phyloP scores from a whole-genome alignment of 306 rosid species.

The Hylodesmum podocarpum region DNA sequence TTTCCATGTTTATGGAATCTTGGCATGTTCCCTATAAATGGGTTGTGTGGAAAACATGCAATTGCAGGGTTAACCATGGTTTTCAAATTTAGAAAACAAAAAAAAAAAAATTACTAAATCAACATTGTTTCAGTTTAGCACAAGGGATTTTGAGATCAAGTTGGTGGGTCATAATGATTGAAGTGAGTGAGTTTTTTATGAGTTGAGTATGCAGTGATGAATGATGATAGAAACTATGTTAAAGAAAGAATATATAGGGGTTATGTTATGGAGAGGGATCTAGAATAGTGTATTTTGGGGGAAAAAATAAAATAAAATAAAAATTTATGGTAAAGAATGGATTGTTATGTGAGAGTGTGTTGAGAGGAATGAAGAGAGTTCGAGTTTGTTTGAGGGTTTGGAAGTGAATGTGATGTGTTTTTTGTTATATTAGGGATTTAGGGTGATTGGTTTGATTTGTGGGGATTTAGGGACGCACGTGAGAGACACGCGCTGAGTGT shows the following conservation, averaged over 20 bases:
- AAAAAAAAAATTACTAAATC: too few relatives aligned
- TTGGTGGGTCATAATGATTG: too few relatives aligned
- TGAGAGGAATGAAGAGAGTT: background rate
- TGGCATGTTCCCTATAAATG: conserved; percentile 33
- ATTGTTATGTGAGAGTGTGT: background rate
- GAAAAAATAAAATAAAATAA: background rate
- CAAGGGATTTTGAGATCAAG: background rate
- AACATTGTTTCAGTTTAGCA: too few relatives aligned
- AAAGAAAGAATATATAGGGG: conserved; percentile 10
- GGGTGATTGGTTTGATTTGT: background rate
- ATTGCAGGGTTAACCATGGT: conserved; percentile 52
- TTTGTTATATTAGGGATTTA: too few relatives aligned
- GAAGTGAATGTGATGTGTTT: background rate
- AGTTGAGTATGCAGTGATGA: background rate
- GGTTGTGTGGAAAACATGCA: conserved; percentile 24
- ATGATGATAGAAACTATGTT: background rate
- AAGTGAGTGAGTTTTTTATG: background rate
- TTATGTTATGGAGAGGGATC: conserved; percentile 51
- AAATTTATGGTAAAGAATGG: too few relatives aligned
- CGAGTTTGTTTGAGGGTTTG: background rate
- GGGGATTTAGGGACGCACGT: background rate
- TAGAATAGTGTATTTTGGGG: conserved; percentile 38
- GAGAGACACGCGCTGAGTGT: background rate
- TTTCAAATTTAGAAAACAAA: background rate
- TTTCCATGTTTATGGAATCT: background rate